Base-by-base conservation (phyloP, 192 early-diverging fungal species). In the Gonapodya sp. region DNA sequence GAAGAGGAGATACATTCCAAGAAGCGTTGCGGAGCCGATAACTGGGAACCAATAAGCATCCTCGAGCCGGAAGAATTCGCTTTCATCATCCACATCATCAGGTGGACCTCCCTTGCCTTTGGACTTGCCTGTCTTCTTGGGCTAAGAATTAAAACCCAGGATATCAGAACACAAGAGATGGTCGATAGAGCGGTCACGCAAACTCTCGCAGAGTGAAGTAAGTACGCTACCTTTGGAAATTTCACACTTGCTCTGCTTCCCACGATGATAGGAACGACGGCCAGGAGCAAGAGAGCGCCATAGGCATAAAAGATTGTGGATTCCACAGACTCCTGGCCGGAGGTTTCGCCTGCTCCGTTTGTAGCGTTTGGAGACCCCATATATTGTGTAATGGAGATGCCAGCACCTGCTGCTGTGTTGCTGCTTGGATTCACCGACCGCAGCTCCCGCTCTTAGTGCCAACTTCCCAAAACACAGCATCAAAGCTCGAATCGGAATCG, bases 41-140 rank as follows among this genome's bases (percentile, higher is more conserved):
- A 98, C 81, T 1, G 97, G 97, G 83, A 97, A 96, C 94, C 92
- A 91, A 81, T 95, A 94, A 32, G 97, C 97, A 83, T 98, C 97
- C 80, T 93, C 89, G 0, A 94, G 82, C 8, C 93, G 90, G 81
- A 98, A 92, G 73, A 92, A 91, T 80, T 98, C 97, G 35, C 81
- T 80, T 1, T 82, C 79, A 73, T 88, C 91, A 16, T 93, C 92
- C 18, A 92, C 91, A 2, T 87, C 87, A 64, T 64, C 46, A 8
- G 24, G 8, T 24, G 8, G 8, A 34, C 89, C 89, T 31, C 91
- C 90, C 79, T 91, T 88, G n/a, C n/a, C n/a, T 36, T 90, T 92
- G n/a, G 88, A 88, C 79, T 93, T 91, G 0, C 91, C 90, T 80
- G 90, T 79, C 73, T 75, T 81, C 35, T 74, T 84, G 18, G 30